Evolutionary conservation across 2,329 filamentous ascomycete genomes (phyloP).

Genomic region (Aspergillus latus): DNA sequence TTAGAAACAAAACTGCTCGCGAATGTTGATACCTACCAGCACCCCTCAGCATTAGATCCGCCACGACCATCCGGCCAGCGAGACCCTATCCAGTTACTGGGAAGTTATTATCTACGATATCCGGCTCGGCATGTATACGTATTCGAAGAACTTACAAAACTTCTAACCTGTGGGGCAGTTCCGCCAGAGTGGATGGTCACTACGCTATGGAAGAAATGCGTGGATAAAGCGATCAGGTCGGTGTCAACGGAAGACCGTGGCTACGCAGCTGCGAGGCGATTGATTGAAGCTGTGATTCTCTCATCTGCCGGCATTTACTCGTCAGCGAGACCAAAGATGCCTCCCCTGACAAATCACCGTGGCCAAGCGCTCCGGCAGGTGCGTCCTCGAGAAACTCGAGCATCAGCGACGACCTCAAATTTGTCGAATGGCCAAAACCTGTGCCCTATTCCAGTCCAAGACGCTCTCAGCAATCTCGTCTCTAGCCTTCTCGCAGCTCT

Average conservation of each 20-base stretch:
- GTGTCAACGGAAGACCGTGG: constrained; percentile 37
- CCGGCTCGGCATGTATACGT: constrained; percentile 28
- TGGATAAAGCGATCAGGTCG: constrained; percentile 39
- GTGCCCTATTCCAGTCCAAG: constrained; percentile 37
- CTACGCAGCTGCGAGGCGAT: constrained; percentile 30
- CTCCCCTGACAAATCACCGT: not conserved
- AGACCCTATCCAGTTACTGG: constrained; percentile 33
- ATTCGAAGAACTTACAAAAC: constrained; percentile 36
- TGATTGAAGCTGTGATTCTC: constrained; percentile 37
- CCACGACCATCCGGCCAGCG: constrained; percentile 15
- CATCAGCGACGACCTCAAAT: constrained; percentile 13
- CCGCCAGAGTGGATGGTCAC: constrained; percentile 45
- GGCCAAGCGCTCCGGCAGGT: not conserved
- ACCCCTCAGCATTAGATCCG: constrained; percentile 31
- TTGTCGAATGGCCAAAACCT: constrained; percentile 11
- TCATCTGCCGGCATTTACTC: constrained; percentile 27
- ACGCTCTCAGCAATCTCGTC: constrained; percentile 39
- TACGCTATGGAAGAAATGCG: constrained; percentile 36
- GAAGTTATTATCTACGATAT: constrained; percentile 29
- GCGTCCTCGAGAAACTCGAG: constrained; percentile 20
- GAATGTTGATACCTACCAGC: constrained; percentile 28
- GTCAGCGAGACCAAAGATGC: not conserved
- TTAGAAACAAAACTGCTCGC: constrained; percentile 36
- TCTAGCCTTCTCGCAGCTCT: constrained; percentile 37
- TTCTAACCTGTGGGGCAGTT: constrained; percentile 33